Base-by-base conservation (phyloP, 176 grass and related monocot genomes). In the Oryza meyeriana region DNA sequence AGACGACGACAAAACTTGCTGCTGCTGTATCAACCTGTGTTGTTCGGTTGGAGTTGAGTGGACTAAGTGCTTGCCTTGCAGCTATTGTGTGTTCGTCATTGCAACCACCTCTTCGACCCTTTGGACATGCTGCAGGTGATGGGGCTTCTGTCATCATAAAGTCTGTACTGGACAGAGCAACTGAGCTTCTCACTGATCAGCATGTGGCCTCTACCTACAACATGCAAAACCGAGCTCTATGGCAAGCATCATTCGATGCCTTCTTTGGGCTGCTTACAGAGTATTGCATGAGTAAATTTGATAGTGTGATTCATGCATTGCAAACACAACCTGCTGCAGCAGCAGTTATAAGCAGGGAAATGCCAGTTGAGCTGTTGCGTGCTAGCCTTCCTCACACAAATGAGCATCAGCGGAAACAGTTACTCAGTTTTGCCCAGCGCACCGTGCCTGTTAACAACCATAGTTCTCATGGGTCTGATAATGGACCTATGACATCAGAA, bases 331-430 rank as follows among this genome's bases (percentile, higher is more conserved):
- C 84, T 22, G 69, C 77, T 20, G 77, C 44, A 0, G 61, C 84
- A 58, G 45, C 84, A 84, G 86, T 84, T 67, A 93, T 93, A 74
- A 89, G 88, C 58, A 88, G 70, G 45, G 91, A 97, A 71, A 91
- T 97, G 78, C 94, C 94, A 26, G 78, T 97, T 62, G 94, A 97
- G 44, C 70, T 97, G 74, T 73, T 97, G 57, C 84, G 94, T 74
- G 88, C 94, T 41, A 93, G 94, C 48, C 87, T 97, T 65, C 94
- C 94, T 12, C 94, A 97, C 64, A 97, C 94, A 24, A 85, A 97
- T 80, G 94, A 91, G 86, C 62, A 77, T 77, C 94, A 97, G 75
- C 86, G 91, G 3, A 85, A 79, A 63, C 64, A 85, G 75, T 87
- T 96, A 68, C 81, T 85, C 30, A 79, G 84, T 89, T 97, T 97